These are phyloP conservation scores for Suhomyces ambrosiae DNA, from an alignment of 1,139 yeast genomes.

Conservation along the genomic window DNA sequence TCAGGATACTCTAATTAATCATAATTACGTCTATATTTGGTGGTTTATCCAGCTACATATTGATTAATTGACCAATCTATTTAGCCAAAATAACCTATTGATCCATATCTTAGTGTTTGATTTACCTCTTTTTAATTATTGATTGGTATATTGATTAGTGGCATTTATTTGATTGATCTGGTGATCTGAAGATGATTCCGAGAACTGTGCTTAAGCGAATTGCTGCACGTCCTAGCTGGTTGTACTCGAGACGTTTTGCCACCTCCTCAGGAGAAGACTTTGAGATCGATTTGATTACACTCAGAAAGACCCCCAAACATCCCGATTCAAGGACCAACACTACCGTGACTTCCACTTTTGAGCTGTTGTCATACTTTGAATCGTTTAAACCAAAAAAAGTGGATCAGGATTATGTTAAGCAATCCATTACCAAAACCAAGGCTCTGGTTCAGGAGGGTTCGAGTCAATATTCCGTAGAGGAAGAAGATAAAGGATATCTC, in stretches of 20 bases:
- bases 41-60: too few species aligned
- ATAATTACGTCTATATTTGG: too few species aligned
- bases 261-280: conserved; percentile 24
- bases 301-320: conserved; percentile 29
- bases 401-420: conserved; percentile 3
- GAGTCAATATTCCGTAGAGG: neutral
- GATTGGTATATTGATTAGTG: too few species aligned
- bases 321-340: neutral
- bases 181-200: neutral
- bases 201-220: neutral
- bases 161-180: too few species aligned
- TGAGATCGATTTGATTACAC: conserved; percentile 40
- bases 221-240: neutral
- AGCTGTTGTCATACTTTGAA: conserved; percentile 14
- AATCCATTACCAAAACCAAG: conserved; percentile 7
- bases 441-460: neutral
- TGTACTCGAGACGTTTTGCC: conserved; percentile 10
- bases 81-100: too few species aligned
- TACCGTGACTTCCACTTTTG: conserved; percentile 6
- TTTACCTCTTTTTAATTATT: too few species aligned
- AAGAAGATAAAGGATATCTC: conserved; percentile 13
- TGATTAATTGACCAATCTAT: too few species aligned
- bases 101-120: too few species aligned
- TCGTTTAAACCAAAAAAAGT: conserved; percentile 3
- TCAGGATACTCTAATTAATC: too few species aligned